A percentile compares a stretch with the other conserved stretches of the same genome.
phyloP scores from a whole-genome alignment of 805 yeast species.

The Candida namnaoensis region DNA sequence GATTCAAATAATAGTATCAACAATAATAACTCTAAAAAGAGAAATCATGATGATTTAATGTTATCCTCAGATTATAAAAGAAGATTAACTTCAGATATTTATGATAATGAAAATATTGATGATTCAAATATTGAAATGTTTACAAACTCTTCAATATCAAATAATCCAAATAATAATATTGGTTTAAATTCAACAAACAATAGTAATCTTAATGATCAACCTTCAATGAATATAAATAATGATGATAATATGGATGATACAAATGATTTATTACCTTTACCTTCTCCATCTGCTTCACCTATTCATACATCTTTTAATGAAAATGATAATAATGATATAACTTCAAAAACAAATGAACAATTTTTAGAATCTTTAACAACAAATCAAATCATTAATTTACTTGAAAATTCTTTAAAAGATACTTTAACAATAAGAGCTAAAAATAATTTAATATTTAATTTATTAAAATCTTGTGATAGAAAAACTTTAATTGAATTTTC shows the following conservation, averaged over 20 bases:
- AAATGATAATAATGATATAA: no score
- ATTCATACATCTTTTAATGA: constrained; percentile 18
- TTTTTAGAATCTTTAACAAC: not conserved
- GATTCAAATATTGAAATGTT: not conserved
- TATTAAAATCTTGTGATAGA: constrained; percentile 53
- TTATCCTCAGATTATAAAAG: not conserved
- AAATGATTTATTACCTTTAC: constrained; percentile 42
- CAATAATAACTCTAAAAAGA: not conserved
- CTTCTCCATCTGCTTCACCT: constrained; percentile 63
- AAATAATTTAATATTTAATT: constrained; percentile 40
- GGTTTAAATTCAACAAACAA: no score
- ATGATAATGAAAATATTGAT: not conserved
- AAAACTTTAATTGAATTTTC: constrained; percentile 53
- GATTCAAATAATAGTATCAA: not conserved
- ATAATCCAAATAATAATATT: no score
- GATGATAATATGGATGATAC: constrained; percentile 1
- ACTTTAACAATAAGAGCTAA: constrained; percentile 34
- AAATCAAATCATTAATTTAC: not conserved
- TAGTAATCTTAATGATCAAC: no score
- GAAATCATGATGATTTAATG: not conserved
- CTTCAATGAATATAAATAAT: not conserved
- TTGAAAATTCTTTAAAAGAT: constrained; percentile 7
- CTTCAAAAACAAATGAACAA: no score
- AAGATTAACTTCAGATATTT: not conserved
- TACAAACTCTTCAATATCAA: no score